A percentile compares a stretch with the other conserved stretches of the same genome.
Evolutionary conservation across 2,329 filamentous ascomycete species (phyloP).

Genomic region (Aureobasidium sp.): DNA sequence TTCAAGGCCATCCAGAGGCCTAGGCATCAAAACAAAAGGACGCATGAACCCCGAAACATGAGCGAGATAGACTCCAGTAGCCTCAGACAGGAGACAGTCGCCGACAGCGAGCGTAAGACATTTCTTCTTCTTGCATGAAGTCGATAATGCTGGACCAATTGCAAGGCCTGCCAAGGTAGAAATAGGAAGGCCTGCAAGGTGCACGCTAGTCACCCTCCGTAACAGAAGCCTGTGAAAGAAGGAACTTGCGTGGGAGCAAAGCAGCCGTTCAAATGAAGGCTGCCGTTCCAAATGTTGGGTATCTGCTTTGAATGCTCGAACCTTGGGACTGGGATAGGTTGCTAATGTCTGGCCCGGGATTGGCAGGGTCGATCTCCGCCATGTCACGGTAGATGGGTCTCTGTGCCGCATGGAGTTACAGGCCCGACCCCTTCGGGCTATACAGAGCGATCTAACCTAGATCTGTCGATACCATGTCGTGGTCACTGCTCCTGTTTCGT

Average conservation of each 20-base stretch:
- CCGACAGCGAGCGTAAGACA: constrained; percentile 3
- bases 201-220: not conserved
- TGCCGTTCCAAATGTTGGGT: not conserved
- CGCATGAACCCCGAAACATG: constrained; percentile 8
- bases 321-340: not conserved
- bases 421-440: not conserved
- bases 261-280: not conserved
- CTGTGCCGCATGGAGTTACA: not conserved
- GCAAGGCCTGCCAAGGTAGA: not conserved
- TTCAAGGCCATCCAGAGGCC: not conserved
- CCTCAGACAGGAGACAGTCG: not conserved
- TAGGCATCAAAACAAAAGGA: not conserved
- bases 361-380: not conserved
- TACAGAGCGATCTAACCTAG: not conserved
- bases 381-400: not conserved
- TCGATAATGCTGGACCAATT: not conserved
- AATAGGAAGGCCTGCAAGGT: not conserved
- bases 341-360: not conserved
- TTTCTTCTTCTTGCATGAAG: not conserved
- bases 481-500: not conserved
- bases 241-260: not conserved
- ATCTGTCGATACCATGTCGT: not conserved
- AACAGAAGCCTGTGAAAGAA: not conserved
- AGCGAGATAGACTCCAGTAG: not conserved
- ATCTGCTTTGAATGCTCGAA: not conserved